phyloP scores from a whole-genome alignment of 1,284 basidiomycete genomes.

The Megacollybia platyphylla region DNA sequence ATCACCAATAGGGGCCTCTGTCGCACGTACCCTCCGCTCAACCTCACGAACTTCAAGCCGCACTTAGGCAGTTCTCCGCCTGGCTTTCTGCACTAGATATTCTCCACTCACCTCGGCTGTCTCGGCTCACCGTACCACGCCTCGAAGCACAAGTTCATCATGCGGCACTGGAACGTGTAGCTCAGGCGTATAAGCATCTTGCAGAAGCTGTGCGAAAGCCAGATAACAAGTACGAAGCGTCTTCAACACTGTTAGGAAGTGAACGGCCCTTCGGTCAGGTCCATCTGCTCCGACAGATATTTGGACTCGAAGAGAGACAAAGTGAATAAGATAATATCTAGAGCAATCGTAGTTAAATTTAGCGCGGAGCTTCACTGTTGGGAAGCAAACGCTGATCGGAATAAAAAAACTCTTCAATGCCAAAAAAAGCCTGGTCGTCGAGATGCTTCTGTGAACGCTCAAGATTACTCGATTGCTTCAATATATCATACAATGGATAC shows the following conservation, averaged over 20 bases:
- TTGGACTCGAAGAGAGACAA: constrained; percentile 26
- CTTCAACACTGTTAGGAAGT: constrained; percentile 74
- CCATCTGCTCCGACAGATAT: constrained; percentile 59
- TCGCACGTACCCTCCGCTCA: constrained; percentile 49
- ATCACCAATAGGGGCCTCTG: constrained; percentile 46
- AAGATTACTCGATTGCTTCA: too few relatives aligned
- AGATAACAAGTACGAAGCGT: constrained; percentile 79
- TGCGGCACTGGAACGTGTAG: constrained; percentile 56
- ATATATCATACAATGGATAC: too few relatives aligned
- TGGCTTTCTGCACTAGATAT: constrained; percentile 62
- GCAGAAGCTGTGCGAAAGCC: constrained; percentile 65
- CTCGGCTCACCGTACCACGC: constrained; percentile 55
- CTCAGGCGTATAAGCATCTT: constrained; percentile 54
- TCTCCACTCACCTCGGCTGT: constrained; percentile 69
- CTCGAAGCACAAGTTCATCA: constrained; percentile 66
- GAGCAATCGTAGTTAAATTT: constrained; percentile 3
- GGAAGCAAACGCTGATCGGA: too few relatives aligned
- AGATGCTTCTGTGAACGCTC: too few relatives aligned
- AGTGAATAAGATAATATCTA: constrained; percentile 13
- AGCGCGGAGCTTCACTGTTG: too few relatives aligned
- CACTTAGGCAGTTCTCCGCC: constrained; percentile 46
- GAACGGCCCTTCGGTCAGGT: constrained; percentile 73
- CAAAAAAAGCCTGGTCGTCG: too few relatives aligned
- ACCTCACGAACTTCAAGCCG: constrained; percentile 36
- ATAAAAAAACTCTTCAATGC: too few relatives aligned